phyloP scores from a whole-genome alignment of 768 basidiomycete species.

The Pholiota microspora region DNA sequence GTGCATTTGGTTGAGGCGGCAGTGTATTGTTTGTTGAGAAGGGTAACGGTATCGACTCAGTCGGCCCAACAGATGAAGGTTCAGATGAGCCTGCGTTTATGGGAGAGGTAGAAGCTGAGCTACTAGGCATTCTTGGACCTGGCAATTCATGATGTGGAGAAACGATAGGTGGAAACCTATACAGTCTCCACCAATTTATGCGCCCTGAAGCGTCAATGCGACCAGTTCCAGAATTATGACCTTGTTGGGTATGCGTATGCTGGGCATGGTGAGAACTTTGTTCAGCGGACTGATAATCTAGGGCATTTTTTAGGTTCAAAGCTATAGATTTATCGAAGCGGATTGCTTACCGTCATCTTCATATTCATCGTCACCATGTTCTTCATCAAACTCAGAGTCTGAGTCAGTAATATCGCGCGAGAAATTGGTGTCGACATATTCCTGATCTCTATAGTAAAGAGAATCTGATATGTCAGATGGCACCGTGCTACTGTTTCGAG shows the following conservation, averaged over 20 bases:
- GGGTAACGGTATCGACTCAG: conserved; percentile 6
- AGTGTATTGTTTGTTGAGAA: conserved; percentile 7
- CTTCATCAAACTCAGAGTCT: conserved; percentile 32
- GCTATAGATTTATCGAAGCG: background rate
- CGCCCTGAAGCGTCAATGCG: conserved; percentile 36
- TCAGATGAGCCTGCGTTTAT: background rate
- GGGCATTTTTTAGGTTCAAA: no score
- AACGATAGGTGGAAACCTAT: conserved; percentile 73
- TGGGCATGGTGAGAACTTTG: conserved; percentile 4
- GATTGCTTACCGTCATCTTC: conserved; percentile 4
- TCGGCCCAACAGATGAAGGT: conserved; percentile 10
- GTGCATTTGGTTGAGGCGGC: conserved; percentile 14
- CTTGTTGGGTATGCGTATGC: background rate
- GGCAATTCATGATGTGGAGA: conserved; percentile 28
- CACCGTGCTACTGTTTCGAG: background rate
- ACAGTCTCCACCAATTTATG: conserved; percentile 82
- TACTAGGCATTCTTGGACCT: conserved; percentile 4
- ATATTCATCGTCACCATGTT: conserved; percentile 25
- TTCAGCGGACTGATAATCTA: conserved; percentile 18
- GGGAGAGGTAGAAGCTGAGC: background rate
- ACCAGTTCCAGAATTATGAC: conserved; percentile 6
- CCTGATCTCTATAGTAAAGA: background rate
- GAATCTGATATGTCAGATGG: background rate
- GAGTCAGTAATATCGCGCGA: conserved; percentile 35
- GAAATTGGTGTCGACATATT: conserved; percentile 24